These are phyloP conservation scores for Gentiana straminea DNA, from an alignment of 257 asterid species.

Conservation along the genomic window DNA sequence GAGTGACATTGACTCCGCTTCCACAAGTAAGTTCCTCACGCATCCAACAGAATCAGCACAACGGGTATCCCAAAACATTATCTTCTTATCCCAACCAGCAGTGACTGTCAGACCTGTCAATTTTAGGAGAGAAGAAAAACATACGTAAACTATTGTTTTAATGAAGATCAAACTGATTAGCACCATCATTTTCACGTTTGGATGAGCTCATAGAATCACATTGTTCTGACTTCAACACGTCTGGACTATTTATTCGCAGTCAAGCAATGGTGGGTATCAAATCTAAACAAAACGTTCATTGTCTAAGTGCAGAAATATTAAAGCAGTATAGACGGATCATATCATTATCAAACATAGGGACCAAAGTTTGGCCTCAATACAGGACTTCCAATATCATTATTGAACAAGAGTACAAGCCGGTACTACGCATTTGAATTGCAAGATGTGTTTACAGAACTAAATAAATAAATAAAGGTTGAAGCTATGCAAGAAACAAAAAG, in stretches of 20 bases:
- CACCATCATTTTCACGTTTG: background rate
- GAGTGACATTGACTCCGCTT: constrained; percentile 66
- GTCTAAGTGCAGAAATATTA: too few relatives aligned
- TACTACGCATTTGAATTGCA: background rate
- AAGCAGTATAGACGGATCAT: too few relatives aligned
- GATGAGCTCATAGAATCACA: constrained; percentile 1
- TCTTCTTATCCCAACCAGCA: constrained; percentile 74
- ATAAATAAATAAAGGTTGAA: background rate
- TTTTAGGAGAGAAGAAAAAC: background rate
- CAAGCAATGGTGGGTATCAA: background rate
- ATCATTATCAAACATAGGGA: background rate
- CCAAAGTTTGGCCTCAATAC: background rate
- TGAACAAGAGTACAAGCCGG: too few relatives aligned
- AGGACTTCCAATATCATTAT: background rate
- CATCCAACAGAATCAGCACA: constrained; percentile 28
- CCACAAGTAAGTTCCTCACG: constrained; percentile 33
- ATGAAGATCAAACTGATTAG: background rate
- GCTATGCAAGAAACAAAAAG: background rate
- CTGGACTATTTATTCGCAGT: background rate
- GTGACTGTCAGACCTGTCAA: constrained; percentile 52
- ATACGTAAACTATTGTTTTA: background rate
- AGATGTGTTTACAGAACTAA: background rate
- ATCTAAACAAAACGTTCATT: background rate
- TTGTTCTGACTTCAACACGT: background rate
- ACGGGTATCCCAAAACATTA: constrained; percentile 78